Evolutionary conservation across 257 asterid genomes (phyloP).

Genomic region (Solanum verrucosum): DNA sequence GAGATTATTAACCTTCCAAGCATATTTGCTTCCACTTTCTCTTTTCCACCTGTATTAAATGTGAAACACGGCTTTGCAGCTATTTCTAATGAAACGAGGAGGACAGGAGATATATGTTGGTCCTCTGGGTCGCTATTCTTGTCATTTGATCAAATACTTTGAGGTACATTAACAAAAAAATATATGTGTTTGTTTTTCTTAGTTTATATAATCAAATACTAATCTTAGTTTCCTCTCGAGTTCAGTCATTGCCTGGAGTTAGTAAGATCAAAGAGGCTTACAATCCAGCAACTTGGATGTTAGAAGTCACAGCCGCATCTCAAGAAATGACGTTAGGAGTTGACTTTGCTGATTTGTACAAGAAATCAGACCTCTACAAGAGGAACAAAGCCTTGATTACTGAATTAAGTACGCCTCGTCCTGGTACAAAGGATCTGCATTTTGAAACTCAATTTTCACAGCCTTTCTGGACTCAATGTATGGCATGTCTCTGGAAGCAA

Average conservation of each 20-base stretch:
- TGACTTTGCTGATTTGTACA: slow-evolving; percentile 28
- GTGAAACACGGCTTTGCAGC: slow-evolving; percentile 12
- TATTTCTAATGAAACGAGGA: slow-evolving; percentile 52
- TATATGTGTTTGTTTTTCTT: no score
- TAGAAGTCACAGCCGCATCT: slow-evolving; percentile 37
- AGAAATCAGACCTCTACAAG: slow-evolving; percentile 36
- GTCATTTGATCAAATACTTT: slow-evolving; percentile 38
- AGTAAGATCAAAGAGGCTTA: slow-evolving; percentile 33
- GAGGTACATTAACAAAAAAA: not conserved
- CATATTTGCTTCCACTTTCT: no score
- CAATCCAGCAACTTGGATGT: slow-evolving; percentile 72
- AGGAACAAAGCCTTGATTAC: slow-evolving; percentile 35
- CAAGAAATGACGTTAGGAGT: slow-evolving; percentile 29
- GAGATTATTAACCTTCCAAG: not conserved
- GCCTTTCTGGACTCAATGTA: slow-evolving; percentile 33
- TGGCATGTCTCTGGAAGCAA: slow-evolving; percentile 50
- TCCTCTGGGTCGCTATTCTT: slow-evolving; percentile 41
- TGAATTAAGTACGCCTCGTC: slow-evolving; percentile 33
- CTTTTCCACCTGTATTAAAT: not conserved
- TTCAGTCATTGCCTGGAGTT: slow-evolving; percentile 36
- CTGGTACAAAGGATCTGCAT: slow-evolving; percentile 23
- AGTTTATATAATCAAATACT: no score
- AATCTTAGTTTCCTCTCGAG: not conserved
- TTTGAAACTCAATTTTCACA: slow-evolving; percentile 30
- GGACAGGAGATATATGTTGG: slow-evolving; percentile 68